Percentiles rank a stretch among this genome's conserved stretches.
Conservation (phyloP, 345 rosid species). For the Populus tremula region DNA sequence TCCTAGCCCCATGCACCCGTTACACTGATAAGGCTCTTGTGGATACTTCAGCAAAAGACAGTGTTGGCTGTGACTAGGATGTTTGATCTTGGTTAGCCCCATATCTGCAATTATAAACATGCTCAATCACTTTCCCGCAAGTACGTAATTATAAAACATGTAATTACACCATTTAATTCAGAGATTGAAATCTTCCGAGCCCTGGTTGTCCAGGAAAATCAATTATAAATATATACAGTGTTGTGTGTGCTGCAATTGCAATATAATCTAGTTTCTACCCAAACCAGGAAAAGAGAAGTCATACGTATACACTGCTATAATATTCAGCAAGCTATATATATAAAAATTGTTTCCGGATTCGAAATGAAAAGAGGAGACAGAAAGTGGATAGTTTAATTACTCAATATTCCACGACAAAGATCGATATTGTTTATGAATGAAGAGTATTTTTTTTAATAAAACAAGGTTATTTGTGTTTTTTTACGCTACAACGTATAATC, state of each 20-base stretch:
- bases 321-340: neutral
- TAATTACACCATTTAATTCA: neutral
- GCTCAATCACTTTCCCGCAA: neutral
- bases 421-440: neutral
- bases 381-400: neutral
- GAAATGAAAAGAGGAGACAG: neutral
- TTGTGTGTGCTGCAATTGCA: neutral
- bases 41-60: neutral
- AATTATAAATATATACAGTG: neutral
- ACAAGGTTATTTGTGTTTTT: too few species aligned
- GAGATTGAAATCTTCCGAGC: neutral
- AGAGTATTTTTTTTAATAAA: neutral
- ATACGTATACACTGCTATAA: neutral
- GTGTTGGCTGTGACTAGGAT: neutral
- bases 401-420: neutral
- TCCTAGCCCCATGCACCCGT: conserved; percentile 3
- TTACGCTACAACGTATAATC: too few species aligned
- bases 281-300: neutral
- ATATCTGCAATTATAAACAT: neutral
- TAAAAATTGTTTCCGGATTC: neutral
- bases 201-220: neutral
- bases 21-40: neutral
- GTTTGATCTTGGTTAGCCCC: neutral
- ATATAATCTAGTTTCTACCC: neutral
- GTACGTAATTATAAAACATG: neutral